These are phyloP conservation scores for Dentipellis sp. DNA, from an alignment of 768 basidiomycete genomes.

Conservation along the genomic window DNA sequence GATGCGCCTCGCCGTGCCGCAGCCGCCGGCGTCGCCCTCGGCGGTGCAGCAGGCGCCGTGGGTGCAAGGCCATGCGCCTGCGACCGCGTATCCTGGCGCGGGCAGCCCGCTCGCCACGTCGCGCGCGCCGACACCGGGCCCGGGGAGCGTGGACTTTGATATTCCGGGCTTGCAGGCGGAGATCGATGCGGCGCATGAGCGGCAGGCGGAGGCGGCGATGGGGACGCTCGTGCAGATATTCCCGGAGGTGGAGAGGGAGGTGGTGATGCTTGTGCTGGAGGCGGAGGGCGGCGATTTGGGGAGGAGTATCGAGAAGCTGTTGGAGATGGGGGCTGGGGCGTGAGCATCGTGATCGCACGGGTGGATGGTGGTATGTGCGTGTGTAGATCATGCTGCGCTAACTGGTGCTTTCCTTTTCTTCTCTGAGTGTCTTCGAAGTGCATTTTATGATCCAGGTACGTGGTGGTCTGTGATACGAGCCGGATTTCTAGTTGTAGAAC, in stretches of 20 bases:
- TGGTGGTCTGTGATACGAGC: too few species aligned
- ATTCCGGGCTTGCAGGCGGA: slow-evolving; percentile 60
- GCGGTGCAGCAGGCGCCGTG: background rate
- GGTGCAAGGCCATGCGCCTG: background rate
- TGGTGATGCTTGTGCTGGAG: slow-evolving; percentile 84
- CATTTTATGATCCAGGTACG: too few species aligned
- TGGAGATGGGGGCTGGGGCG: slow-evolving; percentile 50
- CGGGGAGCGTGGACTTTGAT: slow-evolving; percentile 34
- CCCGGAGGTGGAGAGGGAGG: slow-evolving; percentile 71
- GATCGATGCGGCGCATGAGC: slow-evolving; percentile 71
- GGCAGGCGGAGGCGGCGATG: slow-evolving; percentile 59
- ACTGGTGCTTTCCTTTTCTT: too few species aligned
- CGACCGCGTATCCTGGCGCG: background rate
- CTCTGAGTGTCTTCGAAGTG: too few species aligned
- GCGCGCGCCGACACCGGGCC: slow-evolving; percentile 12
- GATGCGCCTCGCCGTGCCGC: background rate
- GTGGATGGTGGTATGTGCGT: too few species aligned
- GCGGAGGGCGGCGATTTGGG: slow-evolving; percentile 85
- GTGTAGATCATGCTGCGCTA: too few species aligned
- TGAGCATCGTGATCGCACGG: background rate
- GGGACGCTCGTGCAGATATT: slow-evolving; percentile 86
- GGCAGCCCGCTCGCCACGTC: background rate
- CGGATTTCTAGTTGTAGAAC: too few species aligned
- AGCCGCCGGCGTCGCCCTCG: slow-evolving; percentile 5
- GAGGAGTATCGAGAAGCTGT: slow-evolving; percentile 75